Evolutionary conservation across 1,139 yeast species (phyloP).

Genomic region (Lipomyces yarrowii): DNA sequence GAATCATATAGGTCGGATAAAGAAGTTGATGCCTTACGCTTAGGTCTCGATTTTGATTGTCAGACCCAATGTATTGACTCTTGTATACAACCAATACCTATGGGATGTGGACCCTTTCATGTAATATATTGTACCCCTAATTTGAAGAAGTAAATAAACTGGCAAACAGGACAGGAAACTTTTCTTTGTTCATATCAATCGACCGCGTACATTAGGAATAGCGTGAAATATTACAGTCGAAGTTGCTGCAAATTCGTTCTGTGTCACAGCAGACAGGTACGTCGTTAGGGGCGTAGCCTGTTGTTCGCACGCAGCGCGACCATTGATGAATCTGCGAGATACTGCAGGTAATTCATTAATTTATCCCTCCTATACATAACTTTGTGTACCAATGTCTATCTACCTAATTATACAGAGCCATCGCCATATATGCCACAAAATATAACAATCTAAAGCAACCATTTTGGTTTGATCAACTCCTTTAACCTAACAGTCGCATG

Average conservation of each 20-base stretch:
- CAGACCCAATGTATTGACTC: too few relatives aligned
- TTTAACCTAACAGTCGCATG: constrained; percentile 56
- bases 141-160: too few relatives aligned
- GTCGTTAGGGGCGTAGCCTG: too few relatives aligned
- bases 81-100: too few relatives aligned
- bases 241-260: too few relatives aligned
- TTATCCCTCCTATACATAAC: neutral
- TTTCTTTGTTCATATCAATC: too few relatives aligned
- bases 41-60: neutral
- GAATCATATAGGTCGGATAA: constrained; percentile 18
- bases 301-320: neutral
- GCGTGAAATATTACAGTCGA: too few relatives aligned
- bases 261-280: too few relatives aligned
- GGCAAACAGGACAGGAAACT: too few relatives aligned
- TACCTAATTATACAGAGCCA: neutral
- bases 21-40: constrained; percentile 23
- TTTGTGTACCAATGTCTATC: neutral
- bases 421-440: neutral
- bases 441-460: constrained; percentile 1
- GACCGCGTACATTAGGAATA: too few relatives aligned
- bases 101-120: too few relatives aligned
- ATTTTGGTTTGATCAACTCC: neutral
- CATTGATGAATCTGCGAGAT: neutral
- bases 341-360: neutral
- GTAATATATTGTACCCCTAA: too few relatives aligned